phyloP scores from a whole-genome alignment of 768 basidiomycete genomes.

The Suillus lakei region DNA sequence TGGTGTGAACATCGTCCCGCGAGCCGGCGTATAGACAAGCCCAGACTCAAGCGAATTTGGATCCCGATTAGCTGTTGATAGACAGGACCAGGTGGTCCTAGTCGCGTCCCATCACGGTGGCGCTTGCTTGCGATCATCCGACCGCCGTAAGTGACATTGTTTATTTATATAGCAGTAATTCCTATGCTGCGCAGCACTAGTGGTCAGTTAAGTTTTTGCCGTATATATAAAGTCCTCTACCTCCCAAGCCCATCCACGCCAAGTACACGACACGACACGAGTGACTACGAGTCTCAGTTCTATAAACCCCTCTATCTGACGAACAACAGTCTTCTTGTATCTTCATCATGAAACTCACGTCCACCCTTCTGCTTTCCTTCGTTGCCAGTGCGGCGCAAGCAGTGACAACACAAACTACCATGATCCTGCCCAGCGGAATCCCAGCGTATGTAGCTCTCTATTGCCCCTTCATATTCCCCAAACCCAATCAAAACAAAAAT shows the following conservation, averaged over 20 bases:
- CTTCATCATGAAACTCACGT: constrained; percentile 19
- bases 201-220: not conserved
- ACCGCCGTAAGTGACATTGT: not conserved
- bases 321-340: not conserved
- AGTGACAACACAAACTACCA: not conserved
- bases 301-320: not conserved
- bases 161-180: not conserved
- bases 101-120: not conserved
- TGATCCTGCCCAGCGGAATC: constrained; percentile 20
- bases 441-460: constrained; percentile 24
- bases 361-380: constrained; percentile 14
- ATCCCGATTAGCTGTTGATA: not conserved
- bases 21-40: not conserved
- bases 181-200: not conserved
- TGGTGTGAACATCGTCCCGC: not conserved
- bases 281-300: not conserved
- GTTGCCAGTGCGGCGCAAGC: constrained; percentile 2
- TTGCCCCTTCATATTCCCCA: not conserved
- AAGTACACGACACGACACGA: not conserved
- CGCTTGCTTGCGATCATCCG: not conserved
- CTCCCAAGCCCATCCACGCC: not conserved
- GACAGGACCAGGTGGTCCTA: not conserved
- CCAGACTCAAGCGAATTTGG: not conserved
- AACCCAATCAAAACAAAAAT: not conserved
- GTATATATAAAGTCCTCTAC: not conserved